Evolutionary conservation across 1,284 basidiomycete genomes (phyloP), one percentile per base, ranked within the genome.

Genomic region (Sporisorium graminicola): DNA sequence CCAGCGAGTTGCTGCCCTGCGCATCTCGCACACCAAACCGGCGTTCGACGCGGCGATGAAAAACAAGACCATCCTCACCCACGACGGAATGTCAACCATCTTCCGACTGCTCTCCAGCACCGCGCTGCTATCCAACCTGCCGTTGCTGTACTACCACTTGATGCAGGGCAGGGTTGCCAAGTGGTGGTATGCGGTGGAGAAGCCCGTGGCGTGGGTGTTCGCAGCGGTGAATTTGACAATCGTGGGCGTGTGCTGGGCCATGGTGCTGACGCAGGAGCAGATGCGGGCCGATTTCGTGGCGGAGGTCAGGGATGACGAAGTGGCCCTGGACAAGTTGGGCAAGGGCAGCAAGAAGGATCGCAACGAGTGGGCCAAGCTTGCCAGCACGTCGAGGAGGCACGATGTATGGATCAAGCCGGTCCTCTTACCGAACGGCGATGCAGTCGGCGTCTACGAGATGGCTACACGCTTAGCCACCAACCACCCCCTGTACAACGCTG

Each of bases 381-480:
- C 56, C 0, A 50, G 56, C 26, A 69, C 66, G 18, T 63, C 60
- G 0, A 58, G 66, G 26, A 24, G 66, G 5, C 66, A 69, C 40
- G 66, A 64, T 52, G 52, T 69, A 6, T 69, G 40, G 40, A 12
- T 56, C 14, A 54, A 55, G n/a, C 35, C 26, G 8, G 44, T 67
- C 5, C 49, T 20, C 6, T 20, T 37, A 40, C 37, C 53, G 16
- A 31, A 42, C 27, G 40, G 40, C 27, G n/a, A 51, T 4, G 18
- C 33, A 5, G 43, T 57, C 2, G 57, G 57, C 12, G 47, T 58
- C 20, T 61, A 26, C 42, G 58, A 67, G 3, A n/a, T 61, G 47
- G 24, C 58, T 0, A 67, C 65, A 0, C 44, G 60, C 1, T 46
- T 69, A 2, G 59, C 66, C 5, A 5, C 27, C 29, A 56, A 69